These are phyloP conservation scores for Colletotrichum musicola DNA, from an alignment of 2,329 filamentous ascomycete genomes.

Conservation along the genomic window DNA sequence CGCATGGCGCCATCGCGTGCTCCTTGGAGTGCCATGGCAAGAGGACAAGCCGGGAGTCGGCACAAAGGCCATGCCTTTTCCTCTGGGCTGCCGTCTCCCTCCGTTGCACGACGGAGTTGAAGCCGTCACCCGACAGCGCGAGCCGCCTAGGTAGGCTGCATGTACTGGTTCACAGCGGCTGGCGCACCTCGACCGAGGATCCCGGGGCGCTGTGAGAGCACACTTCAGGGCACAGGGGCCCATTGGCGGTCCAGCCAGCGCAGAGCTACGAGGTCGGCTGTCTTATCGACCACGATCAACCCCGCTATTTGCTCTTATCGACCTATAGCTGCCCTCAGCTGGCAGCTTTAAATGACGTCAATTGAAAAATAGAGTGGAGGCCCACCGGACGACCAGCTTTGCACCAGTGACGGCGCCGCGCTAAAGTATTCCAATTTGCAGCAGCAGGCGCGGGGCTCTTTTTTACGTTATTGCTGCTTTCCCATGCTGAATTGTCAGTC, in stretches of 20 bases:
- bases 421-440: constrained; percentile 14
- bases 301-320: background rate
- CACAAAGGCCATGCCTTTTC: constrained; percentile 13
- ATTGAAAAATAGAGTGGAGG: constrained; percentile 17
- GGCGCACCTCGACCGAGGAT: too few species aligned
- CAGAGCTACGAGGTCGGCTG: background rate
- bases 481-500: background rate
- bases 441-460: constrained; percentile 20
- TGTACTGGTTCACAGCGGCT: background rate
- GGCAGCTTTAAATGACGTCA: constrained; percentile 20
- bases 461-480: constrained; percentile 14
- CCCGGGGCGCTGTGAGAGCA: background rate
- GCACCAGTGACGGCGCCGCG: constrained; percentile 19
- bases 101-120: background rate
- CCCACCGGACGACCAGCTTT: constrained; percentile 6
- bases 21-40: background rate
- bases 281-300: background rate
- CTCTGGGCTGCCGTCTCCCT: background rate
- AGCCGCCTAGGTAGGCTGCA: background rate
- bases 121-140: too few species aligned
- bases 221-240: background rate
- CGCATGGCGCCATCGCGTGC: constrained; percentile 21
- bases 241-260: background rate
- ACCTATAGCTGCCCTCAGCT: background rate
- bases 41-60: constrained; percentile 31